Percentiles rank a stretch among this genome's conserved stretches.
phyloP scores from a whole-genome alignment of 805 yeast genomes.

The Teunomyces tritomae region DNA sequence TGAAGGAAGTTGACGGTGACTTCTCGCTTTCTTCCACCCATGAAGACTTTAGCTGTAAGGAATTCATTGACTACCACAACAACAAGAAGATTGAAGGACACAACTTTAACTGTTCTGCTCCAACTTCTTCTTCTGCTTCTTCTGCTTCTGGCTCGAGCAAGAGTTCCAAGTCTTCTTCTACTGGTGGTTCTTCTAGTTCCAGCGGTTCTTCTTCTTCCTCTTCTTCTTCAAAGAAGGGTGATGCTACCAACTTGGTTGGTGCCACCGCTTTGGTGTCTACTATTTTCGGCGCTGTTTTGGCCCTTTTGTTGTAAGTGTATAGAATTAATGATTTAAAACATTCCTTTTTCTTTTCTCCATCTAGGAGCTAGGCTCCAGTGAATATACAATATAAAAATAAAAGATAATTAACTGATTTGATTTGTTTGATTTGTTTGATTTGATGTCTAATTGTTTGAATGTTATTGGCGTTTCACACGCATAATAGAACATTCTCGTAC shows the following conservation, averaged over 20 bases:
- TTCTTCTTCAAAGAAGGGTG: conserved; percentile 15
- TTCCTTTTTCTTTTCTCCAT: background rate
- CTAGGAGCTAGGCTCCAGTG: background rate
- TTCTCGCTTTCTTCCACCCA: conserved; percentile 33
- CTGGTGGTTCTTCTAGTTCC: conserved; percentile 14
- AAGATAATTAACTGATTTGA: too few species aligned
- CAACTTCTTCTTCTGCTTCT: conserved; percentile 20
- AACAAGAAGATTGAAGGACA: conserved; percentile 39
- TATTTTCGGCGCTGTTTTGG: conserved; percentile 24
- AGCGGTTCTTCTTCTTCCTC: conserved; percentile 18
- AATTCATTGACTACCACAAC: conserved; percentile 31
- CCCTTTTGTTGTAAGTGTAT: conserved; percentile 13
- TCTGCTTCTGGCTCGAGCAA: conserved; percentile 10
- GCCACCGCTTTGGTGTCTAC: conserved; percentile 20
- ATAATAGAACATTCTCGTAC: too few species aligned
- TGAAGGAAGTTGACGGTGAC: conserved; percentile 42
- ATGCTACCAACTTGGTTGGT: conserved; percentile 9
- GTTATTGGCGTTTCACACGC: background rate
- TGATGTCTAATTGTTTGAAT: background rate
- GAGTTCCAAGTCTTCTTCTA: conserved; percentile 12
- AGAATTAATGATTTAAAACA: background rate
- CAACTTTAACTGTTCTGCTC: conserved; percentile 42
- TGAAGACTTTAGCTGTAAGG: conserved; percentile 37
- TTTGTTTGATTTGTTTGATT: background rate
- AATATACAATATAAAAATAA: background rate